Base-by-base conservation (phyloP, 148 eudicot genomes). In the Silene conica region DNA sequence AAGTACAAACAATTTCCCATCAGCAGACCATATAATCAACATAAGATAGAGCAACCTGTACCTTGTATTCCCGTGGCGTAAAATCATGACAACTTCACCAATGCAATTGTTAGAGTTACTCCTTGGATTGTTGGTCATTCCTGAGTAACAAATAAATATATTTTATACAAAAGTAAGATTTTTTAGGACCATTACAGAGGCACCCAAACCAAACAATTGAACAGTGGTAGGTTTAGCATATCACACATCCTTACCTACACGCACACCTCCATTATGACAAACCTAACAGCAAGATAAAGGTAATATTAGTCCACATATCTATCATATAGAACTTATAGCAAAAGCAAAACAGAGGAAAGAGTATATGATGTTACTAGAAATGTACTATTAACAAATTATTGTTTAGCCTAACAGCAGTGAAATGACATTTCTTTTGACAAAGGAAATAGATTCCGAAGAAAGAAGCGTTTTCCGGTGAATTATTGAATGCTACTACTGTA, bases 41-140 rank as follows among this genome's bases (percentile, higher is more conserved):
- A 20, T 31, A 63, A 21, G 43, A 55, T 34, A 73, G 26, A 46
- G n/a, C 31, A 13, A 65, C 69, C 1, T 22, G 59, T 88, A 92
- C 97, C 92, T 86, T 59, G 60, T 82, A 77, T 80, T 68, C 41
- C 57, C 72, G 21, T 76, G 69, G 16, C 82, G 84, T 46, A 59
- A 63, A 63, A 92, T 81, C 81, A 79, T 80, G 76, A 96, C 83
- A 69, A 92, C 80, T 83, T 89, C 83, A 74, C 97, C 99, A 73
- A 90, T 87, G 85, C 99, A 96, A 82, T 83, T 86, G 43, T 28
- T 81, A 26, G 77, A 78, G 68, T 74, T 65, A 79, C 78, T 46
- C 76, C 76, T 88, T 56, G 72, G 76, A 76, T 63, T 70, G 69
- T 80, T 76, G 74, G 70, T 70, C 70, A 68, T 68, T 75, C 85